Evolutionary conservation across 805 yeast genomes (phyloP), one percentile per base, ranked within the genome.

Genomic region (Kuraishia molischiana): DNA sequence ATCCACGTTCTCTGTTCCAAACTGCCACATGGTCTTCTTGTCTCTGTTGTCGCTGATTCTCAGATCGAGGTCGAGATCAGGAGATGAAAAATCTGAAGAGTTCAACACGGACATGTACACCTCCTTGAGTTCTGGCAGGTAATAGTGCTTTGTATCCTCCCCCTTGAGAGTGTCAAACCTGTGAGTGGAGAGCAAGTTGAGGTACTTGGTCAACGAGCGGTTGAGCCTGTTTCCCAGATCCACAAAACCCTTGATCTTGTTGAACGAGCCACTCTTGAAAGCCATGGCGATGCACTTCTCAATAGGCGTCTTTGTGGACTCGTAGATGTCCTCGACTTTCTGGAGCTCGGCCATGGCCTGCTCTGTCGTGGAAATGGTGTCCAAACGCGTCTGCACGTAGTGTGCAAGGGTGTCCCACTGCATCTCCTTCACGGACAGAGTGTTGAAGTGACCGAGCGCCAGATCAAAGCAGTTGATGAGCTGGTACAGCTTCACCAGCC

Each of bases 401-500:
- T 75, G 72, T 10, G 79, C 71, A 34, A 83, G 54, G 0, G 85
- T 72, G 49, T 89, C 96, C 36, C 69, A 64, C 56, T 90, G 97
- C 6, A 87, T 57, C 59, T 79, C 77, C 50, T 82, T 85, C 46
- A 86, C 72, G 28, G 76, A 73, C 37, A 89, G 56, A 1, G 63
- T 50, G 13, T 67, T 55, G 53, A 71, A 86, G 34, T 76, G 72
- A 5, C 54, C 51, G 24, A 55, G 47, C 0, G 89, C 79, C 31
- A 64, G 54, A 2, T 69, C 52, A 24, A 64, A 64, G 8, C 76
- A 62, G 35, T 86, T 86, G 6, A 85, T 49, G 15, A 66, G 51
- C 13, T 72, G 63, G 54, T 82, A 84, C 3, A 85, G 51, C 22
- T 74, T 67, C 35, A 83, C 67, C 26, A 87, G 61, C 89, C 92